phyloP scores from a whole-genome alignment of 805 yeast genomes.

The Kuraishia ogatae region DNA sequence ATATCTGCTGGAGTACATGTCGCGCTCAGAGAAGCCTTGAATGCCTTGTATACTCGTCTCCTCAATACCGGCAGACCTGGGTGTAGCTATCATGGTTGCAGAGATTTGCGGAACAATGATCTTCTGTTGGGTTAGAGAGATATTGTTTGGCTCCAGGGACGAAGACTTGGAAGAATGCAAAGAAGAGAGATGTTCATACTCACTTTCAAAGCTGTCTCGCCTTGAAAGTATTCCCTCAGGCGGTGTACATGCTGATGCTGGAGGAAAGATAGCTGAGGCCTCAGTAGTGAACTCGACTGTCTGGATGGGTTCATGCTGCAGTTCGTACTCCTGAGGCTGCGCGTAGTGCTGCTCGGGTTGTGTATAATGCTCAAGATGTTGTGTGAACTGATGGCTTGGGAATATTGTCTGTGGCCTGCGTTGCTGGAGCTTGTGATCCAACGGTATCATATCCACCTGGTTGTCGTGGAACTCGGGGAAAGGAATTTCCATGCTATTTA shows the following conservation, averaged over 20 bases:
- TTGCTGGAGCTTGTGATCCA: neutral
- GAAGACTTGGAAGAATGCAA: neutral
- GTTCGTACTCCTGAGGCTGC: neutral
- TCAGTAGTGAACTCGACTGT: neutral
- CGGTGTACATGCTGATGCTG: slow-evolving; percentile 22
- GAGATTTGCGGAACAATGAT: neutral
- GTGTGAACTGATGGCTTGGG: neutral
- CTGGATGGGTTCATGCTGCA: neutral
- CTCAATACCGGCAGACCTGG: neutral
- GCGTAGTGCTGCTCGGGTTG: neutral
- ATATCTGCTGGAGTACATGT: slow-evolving; percentile 14
- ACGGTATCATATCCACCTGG: neutral
- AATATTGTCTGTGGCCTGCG: neutral
- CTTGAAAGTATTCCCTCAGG: slow-evolving; percentile 12
- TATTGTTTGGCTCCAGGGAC: neutral
- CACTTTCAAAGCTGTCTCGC: slow-evolving; percentile 14
- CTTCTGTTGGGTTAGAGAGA: neutral
- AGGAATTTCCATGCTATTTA: neutral
- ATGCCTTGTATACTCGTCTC: neutral
- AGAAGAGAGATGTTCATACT: slow-evolving; percentile 7
- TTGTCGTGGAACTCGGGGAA: neutral
- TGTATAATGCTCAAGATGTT: neutral
- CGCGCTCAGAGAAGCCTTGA: neutral
- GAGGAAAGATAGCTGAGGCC: slow-evolving; percentile 16
- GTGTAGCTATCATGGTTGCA: neutral